Evolutionary conservation across 2,329 filamentous ascomycete genomes (phyloP), one percentile per base, ranked within the genome.

Genomic region (Colletotrichum neosansevieriae): DNA sequence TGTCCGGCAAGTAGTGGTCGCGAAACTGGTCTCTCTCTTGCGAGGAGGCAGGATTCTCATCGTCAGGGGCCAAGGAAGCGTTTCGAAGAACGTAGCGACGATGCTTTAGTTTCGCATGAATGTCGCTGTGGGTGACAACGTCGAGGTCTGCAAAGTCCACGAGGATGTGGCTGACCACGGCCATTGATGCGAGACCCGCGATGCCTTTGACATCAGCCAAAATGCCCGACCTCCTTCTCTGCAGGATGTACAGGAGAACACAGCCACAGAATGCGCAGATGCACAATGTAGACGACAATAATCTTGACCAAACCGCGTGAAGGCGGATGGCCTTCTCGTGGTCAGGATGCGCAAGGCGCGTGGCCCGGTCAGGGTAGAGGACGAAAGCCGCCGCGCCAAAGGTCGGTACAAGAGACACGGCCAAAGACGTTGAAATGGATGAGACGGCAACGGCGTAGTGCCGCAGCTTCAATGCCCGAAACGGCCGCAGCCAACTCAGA

Each of bases 111-210:
- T 85, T 86, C 57, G 88, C 82, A 75, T 93, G 91, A 47, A 94
- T 93, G 59, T 89, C 86, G 56, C 88, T 81, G 61, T 90, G 88
- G 4, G 84, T 88, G 7, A 88, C 90, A 1, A 88, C 87, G 74
- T 94, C 91, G 79, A 92, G 87, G 64, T 89, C 89, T 70, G 88
- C 89, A 74, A 94, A 93, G 74, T 94, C 91, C 78, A 89, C 89
- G 71, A 93, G 80, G 75, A 93, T 92, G 72, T 93, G 91, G 71
- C 86, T 89, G 69, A 88, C 87, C 3, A 92, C 91, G 10, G 91
- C 91, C 91, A 94, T 93, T 63, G 91, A 88, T 6, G 91, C 91
- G 42, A 93, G 83, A 2, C 91, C 91, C 2, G 91, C 90, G 58
- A 94, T 92, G 6, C 91, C 91, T 72, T 88, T 89, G 6, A 92